phyloP scores from a whole-genome alignment of 2,329 filamentous ascomycete species.

The Hortaea sp. region DNA sequence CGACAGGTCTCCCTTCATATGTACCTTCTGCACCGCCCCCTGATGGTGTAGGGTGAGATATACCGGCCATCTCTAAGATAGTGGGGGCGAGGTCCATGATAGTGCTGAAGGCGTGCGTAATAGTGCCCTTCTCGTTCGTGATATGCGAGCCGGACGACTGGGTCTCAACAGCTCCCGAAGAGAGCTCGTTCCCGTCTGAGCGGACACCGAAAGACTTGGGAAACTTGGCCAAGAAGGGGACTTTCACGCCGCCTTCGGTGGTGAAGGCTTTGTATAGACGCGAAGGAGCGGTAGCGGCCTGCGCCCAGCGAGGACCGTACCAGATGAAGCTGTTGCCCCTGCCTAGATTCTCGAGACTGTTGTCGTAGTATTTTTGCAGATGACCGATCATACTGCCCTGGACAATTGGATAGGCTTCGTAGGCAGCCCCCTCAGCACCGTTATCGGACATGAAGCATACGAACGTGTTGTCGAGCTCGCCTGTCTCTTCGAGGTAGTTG shows the following conservation, averaged over 20 bases:
- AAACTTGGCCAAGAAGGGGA: slow-evolving; percentile 38
- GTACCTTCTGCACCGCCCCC: slow-evolving; percentile 13
- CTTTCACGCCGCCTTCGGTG: slow-evolving; percentile 42
- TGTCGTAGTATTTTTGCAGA: slow-evolving; percentile 48
- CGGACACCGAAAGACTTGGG: slow-evolving; percentile 11
- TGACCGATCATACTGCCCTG: slow-evolving; percentile 45
- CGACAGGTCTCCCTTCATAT: slow-evolving; percentile 42
- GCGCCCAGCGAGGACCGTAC: slow-evolving; percentile 50
- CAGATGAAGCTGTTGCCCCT: slow-evolving; percentile 49
- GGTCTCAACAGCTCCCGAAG: not conserved
- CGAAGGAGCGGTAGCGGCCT: slow-evolving; percentile 43
- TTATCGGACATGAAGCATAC: slow-evolving; percentile 56
- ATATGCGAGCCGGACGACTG: not conserved
- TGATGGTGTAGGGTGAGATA: slow-evolving; percentile 42
- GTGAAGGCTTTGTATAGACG: slow-evolving; percentile 38
- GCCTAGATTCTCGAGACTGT: slow-evolving; percentile 48
- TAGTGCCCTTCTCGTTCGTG: slow-evolving; percentile 19
- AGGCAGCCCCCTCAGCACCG: slow-evolving; percentile 49
- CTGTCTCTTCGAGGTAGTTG: slow-evolving; percentile 44
- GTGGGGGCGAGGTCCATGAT: slow-evolving; percentile 35
- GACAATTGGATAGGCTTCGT: slow-evolving; percentile 50
- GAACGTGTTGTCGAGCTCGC: slow-evolving; percentile 54
- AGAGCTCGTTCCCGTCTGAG: not conserved
- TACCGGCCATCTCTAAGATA: slow-evolving; percentile 39
- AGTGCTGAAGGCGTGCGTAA: slow-evolving; percentile 42